These are phyloP conservation scores for Candida michaelii DNA, from an alignment of 805 yeast genomes.

Conservation along the genomic window DNA sequence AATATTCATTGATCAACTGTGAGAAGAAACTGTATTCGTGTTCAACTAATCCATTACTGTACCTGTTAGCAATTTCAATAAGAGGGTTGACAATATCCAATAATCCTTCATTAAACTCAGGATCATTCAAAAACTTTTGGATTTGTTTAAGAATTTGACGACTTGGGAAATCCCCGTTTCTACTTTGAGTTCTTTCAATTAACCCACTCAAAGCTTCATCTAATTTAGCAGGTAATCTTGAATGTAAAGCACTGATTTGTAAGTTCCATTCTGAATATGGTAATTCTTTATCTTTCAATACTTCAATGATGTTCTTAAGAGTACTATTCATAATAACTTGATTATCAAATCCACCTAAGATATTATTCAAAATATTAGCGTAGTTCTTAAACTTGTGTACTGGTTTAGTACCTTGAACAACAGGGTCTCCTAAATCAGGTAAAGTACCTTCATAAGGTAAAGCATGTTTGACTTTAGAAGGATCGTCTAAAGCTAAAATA, in stretches of 20 bases:
- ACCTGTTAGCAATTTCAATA: conserved; percentile 65
- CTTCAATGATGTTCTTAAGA: conserved; percentile 66
- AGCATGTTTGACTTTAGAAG: conserved; percentile 96
- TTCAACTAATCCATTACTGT: conserved; percentile 70
- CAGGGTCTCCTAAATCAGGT: conserved; percentile 85
- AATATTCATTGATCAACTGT: conserved; percentile 66
- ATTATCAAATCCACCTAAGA: conserved; percentile 89
- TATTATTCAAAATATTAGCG: conserved; percentile 66
- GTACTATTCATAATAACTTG: conserved; percentile 91
- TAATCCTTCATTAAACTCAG: conserved; percentile 45
- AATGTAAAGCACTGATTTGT: conserved; percentile 85
- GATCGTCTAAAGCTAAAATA: conserved; percentile 91
- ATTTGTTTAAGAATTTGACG: conserved; percentile 74
- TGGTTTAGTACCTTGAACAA: conserved; percentile 79
- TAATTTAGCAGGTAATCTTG: conserved; percentile 78
- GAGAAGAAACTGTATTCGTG: conserved; percentile 83
- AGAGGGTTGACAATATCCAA: conserved; percentile 66
- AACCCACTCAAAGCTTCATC: conserved; percentile 65
- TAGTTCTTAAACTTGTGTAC: conserved; percentile 66
- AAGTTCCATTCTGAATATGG: conserved; percentile 93
- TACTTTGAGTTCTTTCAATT: conserved; percentile 61
- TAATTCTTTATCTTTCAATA: conserved; percentile 73
- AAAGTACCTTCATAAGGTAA: conserved; percentile 91
- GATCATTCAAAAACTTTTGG: conserved; percentile 56
- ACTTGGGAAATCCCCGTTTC: conserved; percentile 90